phyloP scores from a whole-genome alignment of 208 protist genomes.

The Acanthamoeba sp. region DNA sequence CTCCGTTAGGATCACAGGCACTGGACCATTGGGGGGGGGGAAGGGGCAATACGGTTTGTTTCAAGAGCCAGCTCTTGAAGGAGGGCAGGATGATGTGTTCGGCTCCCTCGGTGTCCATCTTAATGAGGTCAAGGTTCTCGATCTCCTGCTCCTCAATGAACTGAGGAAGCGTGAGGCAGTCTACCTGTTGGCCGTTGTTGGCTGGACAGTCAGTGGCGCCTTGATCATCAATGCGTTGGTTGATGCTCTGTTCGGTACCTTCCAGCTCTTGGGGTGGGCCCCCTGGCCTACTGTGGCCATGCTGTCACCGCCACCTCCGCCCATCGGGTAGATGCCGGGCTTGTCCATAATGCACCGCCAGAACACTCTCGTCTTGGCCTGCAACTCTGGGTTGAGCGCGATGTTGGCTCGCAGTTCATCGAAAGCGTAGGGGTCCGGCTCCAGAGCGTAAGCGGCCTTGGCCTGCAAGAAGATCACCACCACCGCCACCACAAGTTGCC shows the following conservation, averaged over 20 bases:
- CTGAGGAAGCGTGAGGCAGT: constrained; percentile 28
- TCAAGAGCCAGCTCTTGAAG: constrained; percentile 37
- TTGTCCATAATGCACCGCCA: constrained; percentile 64
- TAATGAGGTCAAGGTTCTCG: constrained; percentile 62
- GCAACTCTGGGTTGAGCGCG: constrained; percentile 36
- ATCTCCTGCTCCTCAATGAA: constrained; percentile 67
- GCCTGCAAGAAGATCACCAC: constrained; percentile 14
- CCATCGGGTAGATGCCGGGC: constrained; percentile 52
- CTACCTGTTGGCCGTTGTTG: constrained; percentile 6
- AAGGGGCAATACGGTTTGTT: neutral
- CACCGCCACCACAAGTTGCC: neutral
- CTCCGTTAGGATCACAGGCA: too few relatives aligned
- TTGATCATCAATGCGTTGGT: too few relatives aligned
- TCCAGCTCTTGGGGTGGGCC: constrained; percentile 35
- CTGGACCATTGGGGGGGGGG: too few relatives aligned
- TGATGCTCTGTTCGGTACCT: too few relatives aligned
- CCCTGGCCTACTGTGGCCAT: neutral
- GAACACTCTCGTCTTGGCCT: neutral
- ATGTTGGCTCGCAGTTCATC: constrained; percentile 60
- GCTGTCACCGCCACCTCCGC: constrained; percentile 42
- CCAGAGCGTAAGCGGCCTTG: constrained; percentile 13
- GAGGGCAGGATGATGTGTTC: constrained; percentile 44
- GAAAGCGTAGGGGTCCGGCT: constrained; percentile 57
- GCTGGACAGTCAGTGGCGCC: too few relatives aligned
- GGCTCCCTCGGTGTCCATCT: constrained; percentile 55